Evolutionary conservation across 257 asterid species (phyloP), one percentile per base, ranked within the genome.

Genomic region (Capsicum pubescens): DNA sequence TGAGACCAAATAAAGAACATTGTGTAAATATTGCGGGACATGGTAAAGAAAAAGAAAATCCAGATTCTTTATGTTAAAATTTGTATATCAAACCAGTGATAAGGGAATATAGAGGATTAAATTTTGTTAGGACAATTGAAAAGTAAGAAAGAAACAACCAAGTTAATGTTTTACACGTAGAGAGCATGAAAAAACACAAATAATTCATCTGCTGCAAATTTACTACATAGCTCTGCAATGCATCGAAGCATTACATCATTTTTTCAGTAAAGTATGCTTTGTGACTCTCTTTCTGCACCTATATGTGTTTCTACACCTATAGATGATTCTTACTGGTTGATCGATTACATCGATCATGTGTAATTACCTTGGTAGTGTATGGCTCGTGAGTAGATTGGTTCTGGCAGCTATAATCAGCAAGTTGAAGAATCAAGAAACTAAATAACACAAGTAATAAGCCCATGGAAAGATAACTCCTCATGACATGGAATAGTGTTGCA

Each of bases 361-460:
- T 21, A 63, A 21, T 63, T 21, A 63, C 70, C 42, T 63, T 21
- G 70, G 39, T 63, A 63, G 42, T 39, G 3, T 14, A 63, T 2
- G 8, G 70, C 70, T 26, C 3, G 16, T 10, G 42, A 63, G 16
- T 63, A 21, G 36, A 63, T 50, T 4, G 4, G 13, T 76, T 76
- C 63, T 76, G 63, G 19, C 64, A 52, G 81, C 81, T 26, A 76
- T 7, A 52, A 52, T 26, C 81, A 52, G 63, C 81, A 52, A 21
- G 26, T 7, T 15, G 9, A 52, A 76, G 81, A 52, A 52, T 26
- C 21, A 76, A 26, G 32, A 26, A 26, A 26, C 32, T 26, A 26
- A 26, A 26, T 26, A 26, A 26, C 32, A 26, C 32, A 26, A 48
- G 59, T 72, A n/a, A 19, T n/a, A 50, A 66, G 32, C n/a, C 72